phyloP scores from a whole-genome alignment of 495 filamentous ascomycete genomes.

The Aspergillus incahuasiensis region DNA sequence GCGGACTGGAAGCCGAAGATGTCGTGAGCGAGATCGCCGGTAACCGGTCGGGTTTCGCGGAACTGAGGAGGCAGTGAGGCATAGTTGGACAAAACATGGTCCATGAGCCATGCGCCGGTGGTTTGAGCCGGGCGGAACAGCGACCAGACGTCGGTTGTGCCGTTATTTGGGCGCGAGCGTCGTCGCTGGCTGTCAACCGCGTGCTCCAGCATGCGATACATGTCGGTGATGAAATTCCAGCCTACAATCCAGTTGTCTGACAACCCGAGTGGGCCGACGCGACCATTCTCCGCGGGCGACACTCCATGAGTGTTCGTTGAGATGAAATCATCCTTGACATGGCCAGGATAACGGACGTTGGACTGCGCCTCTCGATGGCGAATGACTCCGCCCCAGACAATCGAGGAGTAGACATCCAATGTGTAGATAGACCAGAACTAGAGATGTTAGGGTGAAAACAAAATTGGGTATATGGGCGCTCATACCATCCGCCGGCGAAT shows the following conservation, averaged over 20 bases:
- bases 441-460: not conserved
- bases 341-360: not conserved
- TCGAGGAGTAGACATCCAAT: slow-evolving; percentile 1
- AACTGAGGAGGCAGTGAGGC: not conserved
- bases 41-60: not conserved
- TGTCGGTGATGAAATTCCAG: slow-evolving; percentile 5
- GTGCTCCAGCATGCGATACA: slow-evolving; percentile 3
- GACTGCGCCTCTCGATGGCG: slow-evolving; percentile 5
- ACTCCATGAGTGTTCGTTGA: not conserved
- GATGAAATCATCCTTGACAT: not conserved
- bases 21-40: not conserved
- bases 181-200: not conserved
- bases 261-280: no score
- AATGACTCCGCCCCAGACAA: slow-evolving; percentile 1
- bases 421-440: slow-evolving; percentile 5
- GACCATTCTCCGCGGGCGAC: not conserved
- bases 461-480: not conserved
- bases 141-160: not conserved
- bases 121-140: not conserved
- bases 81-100: not conserved
- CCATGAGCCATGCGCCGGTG: not conserved
- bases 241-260: not conserved
- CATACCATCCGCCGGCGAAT: slow-evolving; percentile 1
- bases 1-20: slow-evolving; percentile 5
- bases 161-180: not conserved